Evolutionary conservation across 345 rosid genomes (phyloP), one percentile per base, ranked within the genome.

Genomic region (Theobroma cacao): DNA sequence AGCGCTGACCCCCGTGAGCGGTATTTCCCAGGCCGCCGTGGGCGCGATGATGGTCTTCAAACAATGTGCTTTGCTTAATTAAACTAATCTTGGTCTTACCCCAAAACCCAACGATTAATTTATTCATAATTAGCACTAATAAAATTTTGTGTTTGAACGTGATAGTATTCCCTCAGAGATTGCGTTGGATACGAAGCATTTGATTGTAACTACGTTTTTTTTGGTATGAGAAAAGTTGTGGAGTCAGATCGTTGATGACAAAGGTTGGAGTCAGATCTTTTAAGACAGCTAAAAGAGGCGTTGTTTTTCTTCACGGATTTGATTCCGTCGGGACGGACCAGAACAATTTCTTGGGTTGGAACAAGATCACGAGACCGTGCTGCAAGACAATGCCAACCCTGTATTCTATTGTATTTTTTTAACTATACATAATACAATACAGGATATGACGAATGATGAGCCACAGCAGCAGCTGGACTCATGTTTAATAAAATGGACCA

Each of bases 331-430:
- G 87, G 86, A 53, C 43, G 10, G 15, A 11, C 94, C 1, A 91
- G 83, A 13, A 89, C 98, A n/a, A 90, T 71, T 17, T 96, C 98
- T 0, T 83, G 84, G 11, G 94, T 17, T n/a, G n/a, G n/a, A n/a
- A n/a, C n/a, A n/a, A n/a, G n/a, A n/a, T n/a, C n/a, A n/a, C n/a
- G n/a, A n/a, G n/a, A n/a, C n/a, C n/a, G n/a, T n/a, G n/a, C n/a
- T n/a, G n/a, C n/a, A n/a, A n/a, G n/a, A n/a, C n/a, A n/a, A n/a
- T n/a, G n/a, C n/a, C n/a, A n/a, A n/a, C n/a, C n/a, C n/a, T n/a
- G n/a, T n/a, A n/a, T n/a, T n/a, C n/a, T n/a, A n/a, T n/a, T n/a
- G n/a, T n/a, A n/a, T n/a, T n/a, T n/a, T n/a, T n/a, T n/a, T n/a
- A n/a, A n/a, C n/a, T n/a, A n/a, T n/a, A n/a, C n/a, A n/a, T n/a